phyloP scores from a whole-genome alignment of 352 stramenopile species.

The Peronospora farinosa region DNA sequence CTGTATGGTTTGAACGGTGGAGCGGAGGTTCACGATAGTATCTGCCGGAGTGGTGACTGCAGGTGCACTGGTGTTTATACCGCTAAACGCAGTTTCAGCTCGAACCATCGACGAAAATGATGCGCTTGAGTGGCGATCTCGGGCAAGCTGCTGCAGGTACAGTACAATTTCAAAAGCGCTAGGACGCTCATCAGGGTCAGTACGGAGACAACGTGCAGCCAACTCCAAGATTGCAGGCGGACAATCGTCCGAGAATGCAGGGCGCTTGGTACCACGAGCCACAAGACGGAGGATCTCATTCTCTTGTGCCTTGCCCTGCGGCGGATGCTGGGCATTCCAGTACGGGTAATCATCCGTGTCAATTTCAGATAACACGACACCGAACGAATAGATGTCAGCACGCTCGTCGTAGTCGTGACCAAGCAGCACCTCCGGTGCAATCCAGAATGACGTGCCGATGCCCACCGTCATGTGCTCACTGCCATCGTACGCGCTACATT shows the following conservation, averaged over 20 bases:
- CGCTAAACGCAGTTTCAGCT: slow-evolving; percentile 18
- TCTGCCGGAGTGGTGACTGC: slow-evolving; percentile 17
- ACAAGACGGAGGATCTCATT: slow-evolving; percentile 59
- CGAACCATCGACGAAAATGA: slow-evolving; percentile 17
- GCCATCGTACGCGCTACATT: slow-evolving; percentile 42
- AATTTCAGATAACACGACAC: slow-evolving; percentile 49
- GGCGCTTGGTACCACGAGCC: slow-evolving; percentile 37
- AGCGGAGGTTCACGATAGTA: slow-evolving; percentile 17
- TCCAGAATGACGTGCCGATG: slow-evolving; percentile 66
- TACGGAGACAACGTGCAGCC: slow-evolving; percentile 37
- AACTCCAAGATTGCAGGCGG: slow-evolving; percentile 44
- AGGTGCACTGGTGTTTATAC: slow-evolving; percentile 18
- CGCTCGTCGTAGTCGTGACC: slow-evolving; percentile 43
- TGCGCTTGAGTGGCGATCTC: slow-evolving; percentile 14
- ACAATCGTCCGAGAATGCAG: slow-evolving; percentile 48
- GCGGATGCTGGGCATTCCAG: slow-evolving; percentile 44
- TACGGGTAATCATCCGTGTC: slow-evolving; percentile 64
- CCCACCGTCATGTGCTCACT: slow-evolving; percentile 55
- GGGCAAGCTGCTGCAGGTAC: slow-evolving; percentile 42
- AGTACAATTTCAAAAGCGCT: slow-evolving; percentile 48
- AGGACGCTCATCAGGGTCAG: slow-evolving; percentile 50
- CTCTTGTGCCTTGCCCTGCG: slow-evolving; percentile 39
- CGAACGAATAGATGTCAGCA: slow-evolving; percentile 48
- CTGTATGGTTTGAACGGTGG: slow-evolving; percentile 3
- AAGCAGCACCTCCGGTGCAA: slow-evolving; percentile 54